phyloP scores from a whole-genome alignment of 2,329 filamentous ascomycete species.

The Penicillium sclerotigenum region DNA sequence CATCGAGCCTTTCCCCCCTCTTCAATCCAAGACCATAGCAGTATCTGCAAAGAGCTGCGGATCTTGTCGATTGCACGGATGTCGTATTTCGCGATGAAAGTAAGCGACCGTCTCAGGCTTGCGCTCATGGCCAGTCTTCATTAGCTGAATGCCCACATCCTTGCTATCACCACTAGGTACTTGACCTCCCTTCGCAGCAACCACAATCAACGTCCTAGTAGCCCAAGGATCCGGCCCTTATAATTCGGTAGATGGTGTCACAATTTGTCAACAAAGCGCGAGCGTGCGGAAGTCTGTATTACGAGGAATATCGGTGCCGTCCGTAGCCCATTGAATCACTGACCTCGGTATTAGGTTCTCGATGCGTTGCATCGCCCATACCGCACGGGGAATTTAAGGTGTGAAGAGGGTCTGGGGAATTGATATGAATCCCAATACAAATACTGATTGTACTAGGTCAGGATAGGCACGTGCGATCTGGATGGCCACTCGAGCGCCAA shows the following conservation, averaged over 20 bases:
- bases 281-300: neutral
- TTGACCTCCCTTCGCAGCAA: neutral
- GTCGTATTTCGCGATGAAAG: neutral
- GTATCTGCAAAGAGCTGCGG: neutral
- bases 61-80: neutral
- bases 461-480: neutral
- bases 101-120: neutral
- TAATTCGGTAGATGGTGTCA: neutral
- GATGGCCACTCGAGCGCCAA: neutral
- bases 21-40: neutral
- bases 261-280: neutral
- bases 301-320: neutral
- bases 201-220: neutral
- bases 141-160: neutral
- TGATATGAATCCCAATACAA: neutral
- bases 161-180: neutral
- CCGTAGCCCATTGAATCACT: neutral
- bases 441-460: neutral
- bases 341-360: neutral
- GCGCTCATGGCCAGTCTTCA: neutral
- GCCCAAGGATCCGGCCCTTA: neutral
- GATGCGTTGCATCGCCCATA: neutral
- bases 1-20: neutral
- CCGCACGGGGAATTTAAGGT: neutral
- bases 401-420: neutral